Evolutionary conservation across 371 early-diverging fungal species (phyloP).

Genomic region (Chytridium lagenaria): DNA sequence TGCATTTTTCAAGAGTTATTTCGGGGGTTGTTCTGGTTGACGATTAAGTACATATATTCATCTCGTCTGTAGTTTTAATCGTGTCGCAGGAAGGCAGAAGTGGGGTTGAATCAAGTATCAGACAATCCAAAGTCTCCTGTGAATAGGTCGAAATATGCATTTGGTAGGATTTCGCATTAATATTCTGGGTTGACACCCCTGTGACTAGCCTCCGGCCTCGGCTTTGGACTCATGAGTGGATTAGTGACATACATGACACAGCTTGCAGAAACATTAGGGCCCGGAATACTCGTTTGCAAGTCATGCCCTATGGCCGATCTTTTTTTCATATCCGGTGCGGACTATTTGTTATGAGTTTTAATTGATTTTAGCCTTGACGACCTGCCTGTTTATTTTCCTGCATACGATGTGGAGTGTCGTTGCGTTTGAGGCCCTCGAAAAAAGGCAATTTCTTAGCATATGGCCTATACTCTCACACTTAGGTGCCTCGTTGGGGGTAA

Average conservation of each 20-base stretch:
- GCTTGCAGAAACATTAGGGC: slow-evolving; percentile 69
- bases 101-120: slow-evolving; percentile 25
- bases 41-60: slow-evolving; percentile 25
- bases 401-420: slow-evolving; percentile 77
- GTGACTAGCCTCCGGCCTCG: slow-evolving; percentile 56
- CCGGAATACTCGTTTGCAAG: slow-evolving; percentile 70
- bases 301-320: slow-evolving; percentile 68
- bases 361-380: slow-evolving; percentile 63
- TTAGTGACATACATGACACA: slow-evolving; percentile 70
- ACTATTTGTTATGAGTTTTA: not conserved
- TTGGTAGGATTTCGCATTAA: slow-evolving; percentile 51
- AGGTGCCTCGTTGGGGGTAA: slow-evolving; percentile 44
- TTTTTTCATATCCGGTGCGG: slow-evolving; percentile 69
- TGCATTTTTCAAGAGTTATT: slow-evolving; percentile 71
- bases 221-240: slow-evolving; percentile 73
- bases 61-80: not conserved
- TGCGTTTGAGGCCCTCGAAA: slow-evolving; percentile 65
- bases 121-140: slow-evolving; percentile 43
- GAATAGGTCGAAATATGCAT: slow-evolving; percentile 66
- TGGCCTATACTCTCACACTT: slow-evolving; percentile 35
- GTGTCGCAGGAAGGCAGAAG: slow-evolving; percentile 21
- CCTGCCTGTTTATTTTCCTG: slow-evolving; percentile 70
- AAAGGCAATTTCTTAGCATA: slow-evolving; percentile 29
- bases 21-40: slow-evolving; percentile 63
- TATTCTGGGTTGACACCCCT: not conserved